phyloP scores from a whole-genome alignment of 345 rosid genomes.

The Rhodamnia argentea region DNA sequence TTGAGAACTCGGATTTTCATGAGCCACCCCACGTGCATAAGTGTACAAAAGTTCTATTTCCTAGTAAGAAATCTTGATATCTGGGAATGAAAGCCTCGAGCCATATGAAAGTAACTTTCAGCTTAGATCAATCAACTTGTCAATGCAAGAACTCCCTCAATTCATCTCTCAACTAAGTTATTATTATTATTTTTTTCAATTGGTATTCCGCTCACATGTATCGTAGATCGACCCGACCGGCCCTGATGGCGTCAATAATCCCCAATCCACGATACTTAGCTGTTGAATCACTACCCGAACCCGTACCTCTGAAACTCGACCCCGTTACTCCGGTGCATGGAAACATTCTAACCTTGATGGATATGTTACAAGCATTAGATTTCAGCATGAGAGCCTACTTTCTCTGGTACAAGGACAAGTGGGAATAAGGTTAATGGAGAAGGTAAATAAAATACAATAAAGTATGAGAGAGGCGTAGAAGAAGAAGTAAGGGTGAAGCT shows the following conservation, averaged over 20 bases:
- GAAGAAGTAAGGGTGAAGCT: constrained; percentile 5
- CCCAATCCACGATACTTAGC: not conserved
- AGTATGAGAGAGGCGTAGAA: constrained; percentile 33
- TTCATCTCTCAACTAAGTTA: not conserved
- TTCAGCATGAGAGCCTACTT: not conserved
- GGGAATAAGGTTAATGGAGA: not conserved
- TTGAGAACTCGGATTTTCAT: not conserved
- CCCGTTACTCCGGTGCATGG: not conserved
- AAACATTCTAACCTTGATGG: not conserved
- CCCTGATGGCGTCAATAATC: not conserved
- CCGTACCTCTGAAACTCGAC: not conserved
- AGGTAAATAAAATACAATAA: constrained; percentile 1
- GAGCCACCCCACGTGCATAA: not conserved
- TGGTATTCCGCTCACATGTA: not conserved
- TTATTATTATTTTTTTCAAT: not conserved
- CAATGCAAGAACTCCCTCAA: not conserved
- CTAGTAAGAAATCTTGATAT: not conserved
- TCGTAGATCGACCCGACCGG: not conserved
- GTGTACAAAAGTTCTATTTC: not conserved
- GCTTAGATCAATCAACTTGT: not conserved
- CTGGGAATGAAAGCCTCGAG: not conserved
- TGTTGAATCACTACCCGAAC: not conserved
- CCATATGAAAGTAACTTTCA: not conserved
- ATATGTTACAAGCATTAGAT: not conserved
- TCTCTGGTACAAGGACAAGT: not conserved